Evolutionary conservation across 2,329 filamentous ascomycete species (phyloP).

Genomic region (Phaeosphaeria sp.): DNA sequence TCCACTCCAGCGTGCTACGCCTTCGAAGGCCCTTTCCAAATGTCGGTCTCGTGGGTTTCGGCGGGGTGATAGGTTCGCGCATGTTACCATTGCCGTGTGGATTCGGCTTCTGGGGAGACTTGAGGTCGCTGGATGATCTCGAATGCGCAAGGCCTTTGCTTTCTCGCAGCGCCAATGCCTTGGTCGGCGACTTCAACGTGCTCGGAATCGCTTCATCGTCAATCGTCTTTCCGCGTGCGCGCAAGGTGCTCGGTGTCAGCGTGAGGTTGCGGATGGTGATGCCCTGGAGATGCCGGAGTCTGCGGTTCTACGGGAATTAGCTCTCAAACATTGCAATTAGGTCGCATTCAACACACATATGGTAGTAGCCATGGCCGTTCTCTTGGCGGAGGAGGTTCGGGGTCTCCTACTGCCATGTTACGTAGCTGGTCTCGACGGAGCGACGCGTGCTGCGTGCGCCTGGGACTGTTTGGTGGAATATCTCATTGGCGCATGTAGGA

Average conservation of each 20-base stretch:
- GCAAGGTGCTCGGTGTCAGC: slow-evolving; percentile 61
- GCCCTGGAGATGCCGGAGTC: slow-evolving; percentile 84
- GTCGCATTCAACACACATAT: slow-evolving; percentile 31
- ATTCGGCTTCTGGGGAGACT: slow-evolving; percentile 31
- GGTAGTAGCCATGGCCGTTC: slow-evolving; percentile 49
- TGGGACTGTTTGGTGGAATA: neutral
- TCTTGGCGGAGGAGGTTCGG: slow-evolving; percentile 27
- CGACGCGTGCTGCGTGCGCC: neutral
- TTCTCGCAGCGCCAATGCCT: slow-evolving; percentile 64
- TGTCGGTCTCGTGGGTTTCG: slow-evolving; percentile 40
- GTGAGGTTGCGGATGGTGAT: slow-evolving; percentile 87
- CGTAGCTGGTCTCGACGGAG: slow-evolving; percentile 9
- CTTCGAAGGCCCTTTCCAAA: slow-evolving; percentile 53
- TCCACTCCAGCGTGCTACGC: slow-evolving; percentile 70
- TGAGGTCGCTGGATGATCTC: slow-evolving; percentile 64
- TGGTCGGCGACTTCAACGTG: slow-evolving; percentile 69
- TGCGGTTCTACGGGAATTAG: slow-evolving; percentile 71
- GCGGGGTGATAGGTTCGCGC: slow-evolving; percentile 25
- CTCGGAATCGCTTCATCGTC: slow-evolving; percentile 79
- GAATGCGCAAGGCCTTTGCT: slow-evolving; percentile 61
- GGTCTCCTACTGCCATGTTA: slow-evolving; percentile 31
- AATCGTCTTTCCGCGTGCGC: slow-evolving; percentile 66
- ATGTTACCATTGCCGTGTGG: slow-evolving; percentile 31
- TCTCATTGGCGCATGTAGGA: slow-evolving; percentile 11
- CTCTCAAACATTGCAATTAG: neutral